Conservation (phyloP, 2,329 filamentous ascomycete species). For the Fusarium hostae region DNA sequence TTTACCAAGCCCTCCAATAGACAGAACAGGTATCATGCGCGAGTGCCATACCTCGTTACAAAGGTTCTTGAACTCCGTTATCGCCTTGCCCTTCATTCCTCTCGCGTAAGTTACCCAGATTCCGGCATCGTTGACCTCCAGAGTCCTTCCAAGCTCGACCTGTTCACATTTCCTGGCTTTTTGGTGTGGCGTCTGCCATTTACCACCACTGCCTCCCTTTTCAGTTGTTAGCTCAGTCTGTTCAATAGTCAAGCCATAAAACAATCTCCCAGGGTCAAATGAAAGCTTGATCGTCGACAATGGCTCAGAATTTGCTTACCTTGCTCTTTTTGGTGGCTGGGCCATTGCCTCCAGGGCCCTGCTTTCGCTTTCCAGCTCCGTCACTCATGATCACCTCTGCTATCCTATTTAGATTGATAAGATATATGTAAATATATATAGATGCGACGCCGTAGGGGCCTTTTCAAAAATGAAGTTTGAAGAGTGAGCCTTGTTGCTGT, state of each 20-base stretch:
- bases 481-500: slow-evolving; percentile 2
- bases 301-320: slow-evolving; percentile 43
- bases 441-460: not conserved
- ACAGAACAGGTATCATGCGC: not conserved
- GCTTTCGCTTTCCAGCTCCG: slow-evolving; percentile 51
- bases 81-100: slow-evolving; percentile 75
- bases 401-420: not conserved
- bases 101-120: slow-evolving; percentile 83
- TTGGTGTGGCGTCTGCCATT: slow-evolving; percentile 71
- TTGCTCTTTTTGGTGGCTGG: slow-evolving; percentile 54
- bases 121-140: slow-evolving; percentile 76
- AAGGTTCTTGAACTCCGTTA: slow-evolving; percentile 72
- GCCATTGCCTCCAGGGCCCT: slow-evolving; percentile 44
- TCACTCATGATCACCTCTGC: slow-evolving; percentile 45
- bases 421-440: not conserved
- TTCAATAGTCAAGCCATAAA: not conserved
- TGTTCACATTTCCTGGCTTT: slow-evolving; percentile 59
- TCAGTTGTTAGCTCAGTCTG: slow-evolving; percentile 18
- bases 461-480: not conserved
- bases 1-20: slow-evolving; percentile 2
- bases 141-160: slow-evolving; percentile 55
- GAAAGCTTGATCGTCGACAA: not conserved
- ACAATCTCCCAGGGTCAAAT: not conserved
- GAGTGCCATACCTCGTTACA: slow-evolving; percentile 68
- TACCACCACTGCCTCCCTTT: slow-evolving; percentile 64